Percentiles rank a stretch among this genome's conserved stretches.
Conservation (phyloP, 306 rosid genomes). For the cucumber (Cucumis sativus) region Cucumber_9930_V3 NC_026655.2:32075001-32075500, state of each 20-base stretch:
- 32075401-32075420: neutral
- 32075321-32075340: neutral
- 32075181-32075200: neutral
- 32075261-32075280: neutral
- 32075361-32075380: neutral
- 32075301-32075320: neutral
- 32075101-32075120: neutral
- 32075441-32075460: slow-evolving; percentile 5
- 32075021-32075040: neutral
- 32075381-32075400: neutral
- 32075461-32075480: slow-evolving; percentile 5
- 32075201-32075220: neutral
- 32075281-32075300: neutral
- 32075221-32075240: neutral
- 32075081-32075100: neutral
- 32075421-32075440: neutral
- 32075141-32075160: neutral
- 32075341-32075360: neutral
- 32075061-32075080: neutral
- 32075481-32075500: slow-evolving; percentile 10
- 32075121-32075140: neutral
- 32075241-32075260: neutral
- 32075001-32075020: neutral
- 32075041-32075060: neutral
- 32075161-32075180: neutral